Percentiles rank a stretch among this genome's conserved stretches.
phyloP scores from a whole-genome alignment of 2,329 filamentous ascomycete species.

The Colletotrichum sidae region DNA sequence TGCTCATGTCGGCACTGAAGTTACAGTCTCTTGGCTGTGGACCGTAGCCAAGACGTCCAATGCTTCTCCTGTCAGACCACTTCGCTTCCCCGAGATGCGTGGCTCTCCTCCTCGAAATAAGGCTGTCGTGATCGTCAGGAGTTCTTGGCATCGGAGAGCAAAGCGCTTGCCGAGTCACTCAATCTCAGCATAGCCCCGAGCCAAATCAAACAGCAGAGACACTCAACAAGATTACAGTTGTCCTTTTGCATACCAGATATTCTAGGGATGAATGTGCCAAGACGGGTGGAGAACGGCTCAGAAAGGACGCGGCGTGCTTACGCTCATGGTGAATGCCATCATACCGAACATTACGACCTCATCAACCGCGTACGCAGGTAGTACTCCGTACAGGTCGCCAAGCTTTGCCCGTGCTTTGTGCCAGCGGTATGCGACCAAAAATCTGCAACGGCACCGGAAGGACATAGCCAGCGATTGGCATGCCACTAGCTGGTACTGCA shows the following conservation, averaged over 20 bases:
- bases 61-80: slow-evolving; percentile 8
- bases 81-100: slow-evolving; percentile 4
- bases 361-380: neutral
- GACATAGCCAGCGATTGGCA: slow-evolving; percentile 17
- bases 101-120: slow-evolving; percentile 4
- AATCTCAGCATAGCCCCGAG: slow-evolving; percentile 9
- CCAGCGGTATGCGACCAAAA: slow-evolving; percentile 12
- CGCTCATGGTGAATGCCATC: no score
- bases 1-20: neutral
- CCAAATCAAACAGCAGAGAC: slow-evolving; percentile 13
- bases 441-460: slow-evolving; percentile 32
- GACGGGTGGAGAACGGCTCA: no score
- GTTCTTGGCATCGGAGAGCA: slow-evolving; percentile 33
- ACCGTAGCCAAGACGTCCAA: slow-evolving; percentile 3
- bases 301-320: no score
- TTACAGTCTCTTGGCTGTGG: neutral
- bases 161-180: slow-evolving; percentile 33
- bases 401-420: slow-evolving; percentile 22
- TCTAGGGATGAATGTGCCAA: no score
- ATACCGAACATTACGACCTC: neutral
- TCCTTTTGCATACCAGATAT: no score
- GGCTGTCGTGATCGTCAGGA: slow-evolving; percentile 27
- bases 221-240: neutral
- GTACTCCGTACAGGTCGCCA: neutral
- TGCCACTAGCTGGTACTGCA: slow-evolving; percentile 5